phyloP scores from a whole-genome alignment of 1,139 yeast genomes.

The Kluyveromyces marxianus region DNA sequence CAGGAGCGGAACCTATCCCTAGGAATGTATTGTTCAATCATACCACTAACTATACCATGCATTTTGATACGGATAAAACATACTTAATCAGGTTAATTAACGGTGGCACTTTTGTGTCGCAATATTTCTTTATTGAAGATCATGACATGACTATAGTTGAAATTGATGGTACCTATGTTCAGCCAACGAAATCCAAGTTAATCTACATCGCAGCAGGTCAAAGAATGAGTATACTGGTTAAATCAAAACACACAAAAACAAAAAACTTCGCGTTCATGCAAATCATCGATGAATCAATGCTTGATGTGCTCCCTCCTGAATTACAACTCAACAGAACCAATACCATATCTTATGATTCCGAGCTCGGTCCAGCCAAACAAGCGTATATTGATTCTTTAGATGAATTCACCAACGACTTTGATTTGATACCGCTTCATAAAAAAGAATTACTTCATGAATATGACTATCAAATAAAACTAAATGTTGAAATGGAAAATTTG shows the following conservation, averaged over 20 bases:
- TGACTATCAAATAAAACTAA: constrained; percentile 51
- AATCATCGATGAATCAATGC: constrained; percentile 55
- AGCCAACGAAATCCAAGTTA: constrained; percentile 49
- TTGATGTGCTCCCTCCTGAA: constrained; percentile 52
- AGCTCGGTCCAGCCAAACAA: constrained; percentile 28
- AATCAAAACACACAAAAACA: constrained; percentile 40
- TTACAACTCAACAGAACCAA: constrained; percentile 49
- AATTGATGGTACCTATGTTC: constrained; percentile 62
- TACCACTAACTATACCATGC: constrained; percentile 48
- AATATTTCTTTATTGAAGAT: constrained; percentile 58
- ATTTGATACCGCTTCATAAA: constrained; percentile 41
- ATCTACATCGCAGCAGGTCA: constrained; percentile 66
- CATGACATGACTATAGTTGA: constrained; percentile 63
- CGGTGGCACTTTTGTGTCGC: constrained; percentile 66
- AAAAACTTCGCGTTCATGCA: constrained; percentile 58
- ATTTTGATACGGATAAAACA: constrained; percentile 53
- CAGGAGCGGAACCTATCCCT: constrained; percentile 80
- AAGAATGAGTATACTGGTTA: constrained; percentile 55
- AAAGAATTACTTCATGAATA: constrained; percentile 45
- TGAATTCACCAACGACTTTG: constrained; percentile 47
- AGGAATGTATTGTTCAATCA: constrained; percentile 59
- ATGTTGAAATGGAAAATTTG: constrained; percentile 58
- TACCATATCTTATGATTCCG: constrained; percentile 39
- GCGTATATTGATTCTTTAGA: constrained; percentile 17
- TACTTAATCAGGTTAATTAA: constrained; percentile 58